Conservation (phyloP, 2,329 filamentous ascomycete species). For the Cadophora luteo-olivacea region DNA sequence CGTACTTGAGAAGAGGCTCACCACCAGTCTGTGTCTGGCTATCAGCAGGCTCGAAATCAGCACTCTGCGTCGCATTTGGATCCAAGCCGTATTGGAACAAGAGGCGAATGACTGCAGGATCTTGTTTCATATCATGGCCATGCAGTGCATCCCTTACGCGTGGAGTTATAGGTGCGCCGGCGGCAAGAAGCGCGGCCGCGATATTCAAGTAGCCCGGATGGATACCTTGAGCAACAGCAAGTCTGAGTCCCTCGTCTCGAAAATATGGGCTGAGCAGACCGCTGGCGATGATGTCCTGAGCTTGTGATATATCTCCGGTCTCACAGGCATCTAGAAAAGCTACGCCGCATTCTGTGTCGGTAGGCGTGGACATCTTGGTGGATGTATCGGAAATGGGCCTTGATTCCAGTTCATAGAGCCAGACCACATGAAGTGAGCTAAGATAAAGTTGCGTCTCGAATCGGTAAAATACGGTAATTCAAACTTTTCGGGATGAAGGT, state of each 20-base stretch:
- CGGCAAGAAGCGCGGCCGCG: background rate
- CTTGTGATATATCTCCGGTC: background rate
- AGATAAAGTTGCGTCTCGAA: no score
- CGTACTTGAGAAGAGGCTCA: background rate
- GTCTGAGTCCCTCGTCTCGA: background rate
- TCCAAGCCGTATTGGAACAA: background rate
- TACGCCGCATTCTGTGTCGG: background rate
- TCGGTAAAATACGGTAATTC: no score
- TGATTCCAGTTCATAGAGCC: no score
- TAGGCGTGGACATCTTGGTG: background rate
- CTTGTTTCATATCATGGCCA: background rate
- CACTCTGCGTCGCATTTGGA: constrained; percentile 10
- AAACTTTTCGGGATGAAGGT: no score
- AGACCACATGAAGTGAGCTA: no score
- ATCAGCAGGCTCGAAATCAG: constrained; percentile 4
- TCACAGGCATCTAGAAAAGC: background rate
- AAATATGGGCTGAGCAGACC: background rate
- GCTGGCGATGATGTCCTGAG: background rate
- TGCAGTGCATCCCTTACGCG: background rate
- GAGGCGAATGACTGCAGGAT: background rate
- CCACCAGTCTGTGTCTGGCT: background rate
- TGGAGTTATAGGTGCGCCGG: background rate
- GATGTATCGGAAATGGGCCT: background rate
- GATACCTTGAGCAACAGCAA: background rate
- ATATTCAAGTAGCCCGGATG: background rate